Conservation (phyloP, 441 rosid genomes). For the Dalechampia spathulata region DNA sequence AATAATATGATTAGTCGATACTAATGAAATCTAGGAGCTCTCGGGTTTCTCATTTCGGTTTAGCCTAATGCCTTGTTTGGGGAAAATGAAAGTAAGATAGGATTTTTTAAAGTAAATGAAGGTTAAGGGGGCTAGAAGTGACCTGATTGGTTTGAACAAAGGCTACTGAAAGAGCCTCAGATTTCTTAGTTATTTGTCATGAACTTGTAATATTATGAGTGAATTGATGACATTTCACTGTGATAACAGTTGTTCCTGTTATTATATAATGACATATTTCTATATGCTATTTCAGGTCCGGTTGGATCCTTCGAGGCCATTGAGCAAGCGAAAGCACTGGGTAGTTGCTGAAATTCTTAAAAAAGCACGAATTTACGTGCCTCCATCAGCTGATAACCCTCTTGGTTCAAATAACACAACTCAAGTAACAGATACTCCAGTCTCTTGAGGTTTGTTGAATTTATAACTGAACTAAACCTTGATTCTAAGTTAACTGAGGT, state of each 20-base stretch:
- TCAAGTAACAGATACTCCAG: constrained; percentile 18
- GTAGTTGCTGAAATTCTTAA: constrained; percentile 78
- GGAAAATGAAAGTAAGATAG: no score
- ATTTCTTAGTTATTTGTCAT: no score
- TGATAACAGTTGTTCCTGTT: not conserved
- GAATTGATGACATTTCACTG: not conserved
- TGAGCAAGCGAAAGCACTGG: constrained; percentile 87
- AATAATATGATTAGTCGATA: no score
- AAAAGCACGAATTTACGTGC: constrained; percentile 70
- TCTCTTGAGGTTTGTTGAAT: constrained; percentile 22
- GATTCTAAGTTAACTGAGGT: no score
- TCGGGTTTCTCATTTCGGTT: no score
- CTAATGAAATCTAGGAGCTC: no score
- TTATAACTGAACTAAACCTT: not conserved
- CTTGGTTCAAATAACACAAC: constrained; percentile 14
- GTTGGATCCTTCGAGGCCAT: constrained; percentile 83
- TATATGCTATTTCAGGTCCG: constrained; percentile 40
- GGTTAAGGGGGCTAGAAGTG: no score
- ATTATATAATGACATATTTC: not conserved
- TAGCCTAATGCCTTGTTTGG: no score
- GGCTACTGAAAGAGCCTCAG: no score
- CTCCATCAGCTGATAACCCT: constrained; percentile 34
- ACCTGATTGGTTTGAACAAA: no score
- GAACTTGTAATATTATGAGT: no score
- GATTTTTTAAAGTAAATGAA: no score